Base-by-base conservation (phyloP, 2,329 filamentous ascomycete genomes). In the Fusarium piperis region DNA sequence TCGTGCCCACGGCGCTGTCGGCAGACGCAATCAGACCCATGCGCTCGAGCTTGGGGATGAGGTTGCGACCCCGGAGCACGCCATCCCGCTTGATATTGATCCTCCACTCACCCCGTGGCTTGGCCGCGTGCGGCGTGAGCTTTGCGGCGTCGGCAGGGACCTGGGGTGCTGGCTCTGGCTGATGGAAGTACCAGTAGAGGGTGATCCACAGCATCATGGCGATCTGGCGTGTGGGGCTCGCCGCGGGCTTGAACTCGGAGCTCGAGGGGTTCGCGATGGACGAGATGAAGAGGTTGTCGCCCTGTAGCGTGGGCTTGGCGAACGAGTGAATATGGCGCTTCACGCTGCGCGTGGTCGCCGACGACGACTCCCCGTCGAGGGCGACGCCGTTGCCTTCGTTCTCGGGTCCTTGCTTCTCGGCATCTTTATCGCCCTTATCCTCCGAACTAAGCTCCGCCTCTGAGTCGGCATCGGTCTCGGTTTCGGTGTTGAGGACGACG, bases 201-300 rank as follows among this genome's bases (percentile, higher is more conserved):
- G 94, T 95, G 35, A 94, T 90, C 93, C 94, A 98, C 8, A 98
- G 87, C 92, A 98, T 97, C 93, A 98, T 94, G 73, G 95, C 95
- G 67, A 97, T 93, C 82, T 97, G 93, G 48, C 95, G 87, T 1
- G 94, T 96, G 0, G 94, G 94, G 68, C 94, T 97, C 15, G 87
- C 90, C 2, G 92, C 89, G 1, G 94, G 90, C 78, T 93, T 94
- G 83, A 92, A 97, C 55, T 97, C 94, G 78, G 83, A 89, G 79
- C 86, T 93, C 56, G 92, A 92, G 0, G 95, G 94, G 73, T 93
- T 94, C 56, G 94, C 95, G 70, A 97, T 94, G 68, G 93, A 95
- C 5, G 94, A 97, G 76, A 98, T 95, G 84, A 95, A 98, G 64
- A 98, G 86, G 75, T 90, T 91, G 81, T 98, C 95, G 79, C 91